Percentiles rank a stretch among this genome's conserved stretches.
Evolutionary conservation across 2,329 filamentous ascomycete genomes (phyloP).

Genomic region (Coniella lustricola): DNA sequence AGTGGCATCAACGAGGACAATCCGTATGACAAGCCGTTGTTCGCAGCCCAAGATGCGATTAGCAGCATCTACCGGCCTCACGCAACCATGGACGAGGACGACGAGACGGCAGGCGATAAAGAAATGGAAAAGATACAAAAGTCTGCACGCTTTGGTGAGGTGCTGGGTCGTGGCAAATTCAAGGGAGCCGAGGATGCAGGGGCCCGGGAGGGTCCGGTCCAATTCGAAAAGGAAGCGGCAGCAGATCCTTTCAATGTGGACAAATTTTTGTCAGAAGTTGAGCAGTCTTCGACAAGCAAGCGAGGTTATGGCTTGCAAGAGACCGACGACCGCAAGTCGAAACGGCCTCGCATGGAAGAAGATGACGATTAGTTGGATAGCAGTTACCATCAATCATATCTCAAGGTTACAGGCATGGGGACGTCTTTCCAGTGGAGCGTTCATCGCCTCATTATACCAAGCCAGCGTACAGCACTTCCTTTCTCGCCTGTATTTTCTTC

Average conservation of each 20-base stretch:
- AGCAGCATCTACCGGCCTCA: constrained; percentile 87
- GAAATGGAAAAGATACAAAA: constrained; percentile 87
- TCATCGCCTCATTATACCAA: too few species aligned
- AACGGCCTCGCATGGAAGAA: constrained; percentile 72
- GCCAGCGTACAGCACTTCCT: too few species aligned
- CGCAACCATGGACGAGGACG: constrained; percentile 66
- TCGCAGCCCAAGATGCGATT: constrained; percentile 90
- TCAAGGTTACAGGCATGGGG: background rate
- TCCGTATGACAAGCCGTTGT: constrained; percentile 92
- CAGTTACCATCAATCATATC: background rate
- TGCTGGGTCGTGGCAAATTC: constrained; percentile 83
- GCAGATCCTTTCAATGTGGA: constrained; percentile 94
- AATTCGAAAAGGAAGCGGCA: constrained; percentile 84
- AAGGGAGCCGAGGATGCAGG: constrained; percentile 80
- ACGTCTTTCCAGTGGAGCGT: background rate
- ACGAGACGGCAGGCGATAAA: constrained; percentile 70
- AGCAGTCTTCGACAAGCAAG: constrained; percentile 50
- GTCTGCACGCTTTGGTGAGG: constrained; percentile 74
- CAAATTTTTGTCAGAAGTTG: constrained; percentile 80
- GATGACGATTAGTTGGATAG: constrained; percentile 31
- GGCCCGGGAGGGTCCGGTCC: constrained; percentile 82
- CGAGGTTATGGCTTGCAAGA: constrained; percentile 73
- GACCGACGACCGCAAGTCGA: constrained; percentile 51
- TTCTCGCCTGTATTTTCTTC: too few species aligned
- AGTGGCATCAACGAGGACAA: constrained; percentile 96